phyloP scores from a whole-genome alignment of 2,329 filamentous ascomycete genomes.

The Fonsecaea nubica region DNA sequence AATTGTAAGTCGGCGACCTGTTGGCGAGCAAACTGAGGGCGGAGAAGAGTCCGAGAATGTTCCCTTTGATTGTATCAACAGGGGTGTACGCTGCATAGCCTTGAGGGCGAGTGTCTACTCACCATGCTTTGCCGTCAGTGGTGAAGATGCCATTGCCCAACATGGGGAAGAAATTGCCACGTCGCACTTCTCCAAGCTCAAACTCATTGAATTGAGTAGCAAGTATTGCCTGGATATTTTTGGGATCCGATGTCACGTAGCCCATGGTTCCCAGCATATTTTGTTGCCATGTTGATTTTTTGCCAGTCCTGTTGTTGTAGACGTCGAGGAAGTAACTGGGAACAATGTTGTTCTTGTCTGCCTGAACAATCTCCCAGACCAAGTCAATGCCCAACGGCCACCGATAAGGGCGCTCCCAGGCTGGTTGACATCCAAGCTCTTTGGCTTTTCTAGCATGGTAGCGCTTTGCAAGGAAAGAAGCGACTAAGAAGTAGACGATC shows the following conservation, averaged over 20 bases:
- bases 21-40: conserved; percentile 86
- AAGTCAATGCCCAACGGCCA: conserved; percentile 35
- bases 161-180: conserved; percentile 68
- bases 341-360: conserved; percentile 32
- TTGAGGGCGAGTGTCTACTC: not conserved
- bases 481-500: conserved; percentile 25
- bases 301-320: conserved; percentile 23
- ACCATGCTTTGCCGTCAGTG: conserved; percentile 78
- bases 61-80: conserved; percentile 21
- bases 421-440: conserved; percentile 33
- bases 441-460: conserved; percentile 34
- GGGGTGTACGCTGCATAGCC: not conserved
- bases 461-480: conserved; percentile 25
- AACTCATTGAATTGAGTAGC: conserved; percentile 84
- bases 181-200: conserved; percentile 77
- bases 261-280: conserved; percentile 31
- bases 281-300: conserved; percentile 32
- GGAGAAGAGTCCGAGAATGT: conserved; percentile 74
- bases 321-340: conserved; percentile 33
- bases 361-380: conserved; percentile 28
- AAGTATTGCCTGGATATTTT: conserved; percentile 82
- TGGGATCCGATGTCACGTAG: conserved; percentile 46
- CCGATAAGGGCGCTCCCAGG: conserved; percentile 30
- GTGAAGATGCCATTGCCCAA: conserved; percentile 62
- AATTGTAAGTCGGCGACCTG: conserved; percentile 80